Evolutionary conservation across 1,284 basidiomycete species (phyloP), one percentile per base, ranked within the genome.

Genomic region (Taiwanofungus camphoratus): DNA sequence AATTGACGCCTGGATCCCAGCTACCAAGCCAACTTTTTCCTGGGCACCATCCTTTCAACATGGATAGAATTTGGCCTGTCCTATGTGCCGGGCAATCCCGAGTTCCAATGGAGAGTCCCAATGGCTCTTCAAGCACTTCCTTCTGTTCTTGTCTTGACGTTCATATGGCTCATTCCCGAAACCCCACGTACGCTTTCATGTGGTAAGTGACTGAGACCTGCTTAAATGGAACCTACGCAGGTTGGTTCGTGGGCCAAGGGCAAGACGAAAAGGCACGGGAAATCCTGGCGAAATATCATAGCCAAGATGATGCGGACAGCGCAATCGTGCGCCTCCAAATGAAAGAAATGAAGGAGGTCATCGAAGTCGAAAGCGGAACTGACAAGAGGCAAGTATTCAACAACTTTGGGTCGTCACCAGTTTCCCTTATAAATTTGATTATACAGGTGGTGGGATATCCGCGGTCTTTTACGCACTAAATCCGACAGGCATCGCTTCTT

Each of bases 311-410:
- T 24, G 32, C 49, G 2, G 40, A 55, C 42, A 55, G 57, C 15
- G 50, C 53, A 4, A 52, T 61, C 45, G 66, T 62, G 30, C 49
- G 49, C 5, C 60, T 73, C 36, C 66, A 74, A 56, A 61, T 66
- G 46, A 54, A 57, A 33, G 73, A 74, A 52, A 69, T 74, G 61
- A 61, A 59, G 47, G 68, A 68, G 38, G 59, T 62, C 41, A 73
- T 74, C 38, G 52, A 54, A 22, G 46, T 60, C 6, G 61, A 67
- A 42, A 46, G 31, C 24, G 71, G 66, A 18, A 63, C 67, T 32
- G 71, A 74, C 57, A 73, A 74, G 59, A 52, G 65, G 45, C 39
- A 22, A 8, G 7, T 36, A n/a, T 16, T 12, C 31, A 12, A 7
- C 7, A 7, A 33, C 18, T 9, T 18, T 13, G 7, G 16, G 26